These are phyloP conservation scores for Didymella pomorum DNA, from an alignment of 2,329 filamentous ascomycete species.

Conservation along the genomic window DNA sequence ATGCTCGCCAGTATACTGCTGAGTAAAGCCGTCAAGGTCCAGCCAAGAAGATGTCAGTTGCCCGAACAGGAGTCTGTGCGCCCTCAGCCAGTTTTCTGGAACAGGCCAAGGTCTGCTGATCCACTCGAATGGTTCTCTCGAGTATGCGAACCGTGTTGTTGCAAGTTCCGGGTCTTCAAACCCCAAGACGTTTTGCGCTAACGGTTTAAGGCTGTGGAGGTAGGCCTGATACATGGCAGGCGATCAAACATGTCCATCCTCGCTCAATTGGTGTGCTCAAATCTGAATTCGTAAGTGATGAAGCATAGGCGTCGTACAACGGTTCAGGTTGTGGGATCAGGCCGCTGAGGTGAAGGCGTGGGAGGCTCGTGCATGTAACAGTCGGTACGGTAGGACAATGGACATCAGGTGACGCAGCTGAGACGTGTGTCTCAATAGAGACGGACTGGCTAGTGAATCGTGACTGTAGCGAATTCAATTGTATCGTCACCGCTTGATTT, in stretches of 20 bases:
- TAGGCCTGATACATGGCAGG: constrained; percentile 22
- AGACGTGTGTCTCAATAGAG: no score
- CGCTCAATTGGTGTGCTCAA: not conserved
- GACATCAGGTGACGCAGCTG: not conserved
- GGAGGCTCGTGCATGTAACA: not conserved
- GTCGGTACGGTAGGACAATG: not conserved
- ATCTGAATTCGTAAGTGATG: not conserved
- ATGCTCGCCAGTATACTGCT: not conserved
- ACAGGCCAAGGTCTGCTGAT: constrained; percentile 15
- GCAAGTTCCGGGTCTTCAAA: constrained; percentile 26
- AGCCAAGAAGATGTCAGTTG: constrained; percentile 1
- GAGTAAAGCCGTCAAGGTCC: not conserved
- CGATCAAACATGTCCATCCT: constrained; percentile 22
- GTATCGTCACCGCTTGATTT: not conserved
- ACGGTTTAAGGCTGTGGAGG: constrained; percentile 2
- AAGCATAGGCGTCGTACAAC: constrained; percentile 6
- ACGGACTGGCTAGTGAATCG: not conserved
- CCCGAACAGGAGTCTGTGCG: not conserved
- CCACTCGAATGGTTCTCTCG: constrained; percentile 10
- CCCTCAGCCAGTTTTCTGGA: constrained; percentile 20
- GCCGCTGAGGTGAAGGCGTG: not conserved
- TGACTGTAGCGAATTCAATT: no score
- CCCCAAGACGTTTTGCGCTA: constrained; percentile 32
- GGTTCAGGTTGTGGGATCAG: not conserved
- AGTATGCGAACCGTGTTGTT: constrained; percentile 11